These are phyloP conservation scores for Centrapalus pauciflorus DNA, from an alignment of 129 eudicot genomes.

Conservation along the genomic window DNA sequence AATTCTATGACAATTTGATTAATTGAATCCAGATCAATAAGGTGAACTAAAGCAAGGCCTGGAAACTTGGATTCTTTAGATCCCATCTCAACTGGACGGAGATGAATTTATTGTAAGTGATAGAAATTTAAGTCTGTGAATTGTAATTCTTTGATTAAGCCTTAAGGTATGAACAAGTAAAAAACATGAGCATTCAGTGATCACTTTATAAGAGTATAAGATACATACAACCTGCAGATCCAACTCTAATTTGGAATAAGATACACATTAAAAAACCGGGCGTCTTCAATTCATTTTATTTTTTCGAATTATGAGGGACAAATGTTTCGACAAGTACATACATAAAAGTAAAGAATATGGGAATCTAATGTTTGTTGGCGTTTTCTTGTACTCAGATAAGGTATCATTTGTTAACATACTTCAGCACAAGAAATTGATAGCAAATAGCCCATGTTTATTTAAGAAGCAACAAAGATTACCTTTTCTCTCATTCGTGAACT, in stretches of 20 bases:
- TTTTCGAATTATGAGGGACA: too few species aligned
- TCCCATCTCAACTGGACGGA: too few species aligned
- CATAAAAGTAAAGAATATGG: too few species aligned
- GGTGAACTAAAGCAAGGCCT: too few species aligned
- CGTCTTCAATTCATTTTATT: background rate
- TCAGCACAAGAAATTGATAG: background rate
- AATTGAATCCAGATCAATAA: too few species aligned
- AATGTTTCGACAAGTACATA: background rate
- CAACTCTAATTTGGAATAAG: background rate
- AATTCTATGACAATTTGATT: too few species aligned
- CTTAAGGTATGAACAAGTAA: too few species aligned
- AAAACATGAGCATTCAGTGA: too few species aligned
- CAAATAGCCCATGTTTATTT: background rate
- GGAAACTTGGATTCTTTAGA: too few species aligned
- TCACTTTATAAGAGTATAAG: background rate
- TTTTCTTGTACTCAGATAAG: background rate
- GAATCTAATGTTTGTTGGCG: background rate
- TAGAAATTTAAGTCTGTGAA: too few species aligned
- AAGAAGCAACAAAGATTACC: conserved; percentile 36
- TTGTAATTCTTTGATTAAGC: too few species aligned
- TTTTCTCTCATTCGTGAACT: conserved; percentile 71
- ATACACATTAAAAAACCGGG: background rate
- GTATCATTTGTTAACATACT: background rate
- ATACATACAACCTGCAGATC: background rate
- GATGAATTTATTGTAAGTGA: too few species aligned